These are phyloP conservation scores for Lepidium africanum DNA, from an alignment of 345 rosid species.

Conservation along the genomic window DNA sequence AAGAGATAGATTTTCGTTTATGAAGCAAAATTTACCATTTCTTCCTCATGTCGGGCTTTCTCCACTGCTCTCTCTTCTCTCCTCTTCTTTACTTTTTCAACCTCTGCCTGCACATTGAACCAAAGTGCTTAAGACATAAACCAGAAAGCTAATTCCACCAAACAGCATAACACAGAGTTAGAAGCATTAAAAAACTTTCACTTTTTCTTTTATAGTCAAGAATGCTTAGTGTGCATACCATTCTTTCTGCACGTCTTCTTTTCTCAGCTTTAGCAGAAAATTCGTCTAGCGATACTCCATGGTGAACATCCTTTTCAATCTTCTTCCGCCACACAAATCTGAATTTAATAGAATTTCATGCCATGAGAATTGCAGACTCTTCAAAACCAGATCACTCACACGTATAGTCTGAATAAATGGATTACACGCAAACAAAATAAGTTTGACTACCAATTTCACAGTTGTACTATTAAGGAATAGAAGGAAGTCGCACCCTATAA, in stretches of 20 bases:
- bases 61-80: constrained; percentile 93
- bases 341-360: background rate
- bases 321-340: constrained; percentile 96
- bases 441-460: background rate
- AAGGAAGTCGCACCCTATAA: background rate
- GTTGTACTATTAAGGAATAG: background rate
- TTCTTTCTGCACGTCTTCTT: constrained; percentile 66
- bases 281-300: constrained; percentile 53
- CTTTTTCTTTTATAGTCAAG: background rate
- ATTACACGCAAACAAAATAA: background rate
- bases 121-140: background rate
- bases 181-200: background rate
- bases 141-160: background rate
- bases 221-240: constrained; percentile 46
- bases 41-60: constrained; percentile 93
- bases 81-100: constrained; percentile 93
- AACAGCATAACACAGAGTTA: background rate
- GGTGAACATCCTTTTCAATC: constrained; percentile 76
- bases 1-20: background rate
- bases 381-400: background rate
- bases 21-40: constrained; percentile 51
- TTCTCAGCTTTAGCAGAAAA: constrained; percentile 85
- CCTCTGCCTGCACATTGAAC: constrained; percentile 55
- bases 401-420: background rate
- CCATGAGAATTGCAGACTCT: background rate